These are phyloP conservation scores for Quercus aquifolioides DNA, from an alignment of 306 rosid species.

Conservation along the genomic window DNA sequence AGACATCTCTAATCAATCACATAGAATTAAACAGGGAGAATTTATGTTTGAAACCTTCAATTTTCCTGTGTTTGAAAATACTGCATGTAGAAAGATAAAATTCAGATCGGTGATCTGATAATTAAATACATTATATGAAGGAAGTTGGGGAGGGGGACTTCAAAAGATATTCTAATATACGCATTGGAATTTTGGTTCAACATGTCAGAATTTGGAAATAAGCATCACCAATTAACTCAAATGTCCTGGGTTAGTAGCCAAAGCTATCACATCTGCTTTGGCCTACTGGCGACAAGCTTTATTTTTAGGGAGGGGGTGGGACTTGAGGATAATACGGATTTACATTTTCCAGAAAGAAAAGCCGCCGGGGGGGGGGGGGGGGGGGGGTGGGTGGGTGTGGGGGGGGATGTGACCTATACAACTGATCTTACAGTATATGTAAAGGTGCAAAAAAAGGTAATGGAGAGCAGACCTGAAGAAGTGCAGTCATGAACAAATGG, in stretches of 20 bases:
- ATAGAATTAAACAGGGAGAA: background rate
- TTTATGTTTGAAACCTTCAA: background rate
- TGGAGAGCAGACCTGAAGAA: slow-evolving; percentile 74
- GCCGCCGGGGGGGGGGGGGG: too few relatives aligned
- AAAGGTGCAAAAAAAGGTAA: slow-evolving; percentile 10
- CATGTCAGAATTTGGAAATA: background rate
- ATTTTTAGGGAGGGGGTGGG: too few relatives aligned
- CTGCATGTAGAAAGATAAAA: background rate
- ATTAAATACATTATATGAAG: background rate
- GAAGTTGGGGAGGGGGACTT: background rate
- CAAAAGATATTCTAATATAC: background rate
- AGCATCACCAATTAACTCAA: background rate
- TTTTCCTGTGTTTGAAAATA: background rate
- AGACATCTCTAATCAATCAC: background rate
- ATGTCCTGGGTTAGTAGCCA: background rate
- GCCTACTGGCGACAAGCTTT: background rate
- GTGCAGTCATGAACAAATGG: slow-evolving; percentile 93
- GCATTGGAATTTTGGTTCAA: background rate
- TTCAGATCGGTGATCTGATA: background rate
- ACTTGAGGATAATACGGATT: background rate
- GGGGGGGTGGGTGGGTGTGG: too few relatives aligned
- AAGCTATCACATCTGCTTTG: background rate
- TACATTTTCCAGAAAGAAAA: background rate
- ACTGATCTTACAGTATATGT: background rate
- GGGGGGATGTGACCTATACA: too few relatives aligned